Conservation (phyloP, 768 basidiomycete species). For the Tylopilus cervinicoccineus region DNA sequence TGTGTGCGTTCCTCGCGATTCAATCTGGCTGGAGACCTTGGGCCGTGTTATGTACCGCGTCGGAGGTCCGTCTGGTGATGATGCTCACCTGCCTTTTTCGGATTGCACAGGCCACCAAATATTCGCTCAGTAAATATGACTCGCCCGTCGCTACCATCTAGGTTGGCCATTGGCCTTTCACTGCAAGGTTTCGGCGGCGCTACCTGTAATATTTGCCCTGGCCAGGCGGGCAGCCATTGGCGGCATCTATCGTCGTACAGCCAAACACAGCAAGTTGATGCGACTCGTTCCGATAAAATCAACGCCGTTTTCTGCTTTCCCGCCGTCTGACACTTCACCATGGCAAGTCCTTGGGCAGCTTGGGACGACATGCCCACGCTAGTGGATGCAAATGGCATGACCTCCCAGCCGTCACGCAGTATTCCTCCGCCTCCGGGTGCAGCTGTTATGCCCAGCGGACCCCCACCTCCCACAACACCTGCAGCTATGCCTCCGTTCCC, state of each 20-base stretch:
- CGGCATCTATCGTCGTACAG: slow-evolving; percentile 2
- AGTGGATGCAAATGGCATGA: slow-evolving; percentile 15
- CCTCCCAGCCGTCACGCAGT: neutral
- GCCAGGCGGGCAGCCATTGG: slow-evolving; percentile 2
- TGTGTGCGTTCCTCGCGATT: neutral
- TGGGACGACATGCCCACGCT: slow-evolving; percentile 27
- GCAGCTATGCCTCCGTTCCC: slow-evolving; percentile 4
- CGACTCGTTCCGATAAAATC: slow-evolving; percentile 17
- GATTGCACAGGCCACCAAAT: slow-evolving; percentile 1
- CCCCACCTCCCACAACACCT: slow-evolving; percentile 10
- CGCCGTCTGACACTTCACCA: slow-evolving; percentile 9
- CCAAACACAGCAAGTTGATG: slow-evolving; percentile 18
- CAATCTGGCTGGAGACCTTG: too few relatives aligned
- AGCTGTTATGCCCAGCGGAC: slow-evolving; percentile 8
- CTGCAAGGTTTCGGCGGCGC: too few relatives aligned
- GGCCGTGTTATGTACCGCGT: too few relatives aligned
- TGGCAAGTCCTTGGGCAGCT: slow-evolving; percentile 8
- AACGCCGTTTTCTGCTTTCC: neutral
- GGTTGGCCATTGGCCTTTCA: neutral
- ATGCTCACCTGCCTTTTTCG: slow-evolving; percentile 8
- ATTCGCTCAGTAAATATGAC: neutral
- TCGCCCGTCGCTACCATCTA: neutral
- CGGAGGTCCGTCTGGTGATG: slow-evolving; percentile 2
- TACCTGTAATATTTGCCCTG: neutral
- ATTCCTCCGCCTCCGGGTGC: slow-evolving; percentile 28